A percentile compares a stretch with the other conserved stretches of the same genome.
Conservation (phyloP, 2,329 filamentous ascomycete genomes). For the Ophiostoma australiae region DNA sequence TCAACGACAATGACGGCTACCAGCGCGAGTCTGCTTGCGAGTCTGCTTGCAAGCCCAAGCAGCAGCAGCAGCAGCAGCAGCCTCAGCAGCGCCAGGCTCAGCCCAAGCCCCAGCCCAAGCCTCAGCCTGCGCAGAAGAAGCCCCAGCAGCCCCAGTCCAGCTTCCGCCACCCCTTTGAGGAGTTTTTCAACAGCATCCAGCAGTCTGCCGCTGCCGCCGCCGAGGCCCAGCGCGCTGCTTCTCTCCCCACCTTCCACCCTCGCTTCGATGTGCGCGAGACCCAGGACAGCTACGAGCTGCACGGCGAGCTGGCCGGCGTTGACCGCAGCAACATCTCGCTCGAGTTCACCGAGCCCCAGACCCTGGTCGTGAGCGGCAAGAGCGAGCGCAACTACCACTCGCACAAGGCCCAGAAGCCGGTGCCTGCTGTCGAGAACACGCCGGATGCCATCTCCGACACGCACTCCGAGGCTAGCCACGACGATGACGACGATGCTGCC, state of each 20-base stretch:
- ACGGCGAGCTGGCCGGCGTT: slow-evolving; percentile 74
- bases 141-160: neutral
- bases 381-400: slow-evolving; percentile 50
- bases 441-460: slow-evolving; percentile 21
- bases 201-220: neutral
- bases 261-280: slow-evolving; percentile 75
- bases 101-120: slow-evolving; percentile 23
- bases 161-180: slow-evolving; percentile 1
- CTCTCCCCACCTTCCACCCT: slow-evolving; percentile 54
- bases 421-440: neutral
- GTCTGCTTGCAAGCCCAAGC: slow-evolving; percentile 19
- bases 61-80: slow-evolving; percentile 17
- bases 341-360: slow-evolving; percentile 73
- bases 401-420: neutral
- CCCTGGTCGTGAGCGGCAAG: slow-evolving; percentile 64
- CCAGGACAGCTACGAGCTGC: slow-evolving; percentile 64
- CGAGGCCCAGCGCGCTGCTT: slow-evolving; percentile 33
- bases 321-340: slow-evolving; percentile 69
- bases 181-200: slow-evolving; percentile 4
- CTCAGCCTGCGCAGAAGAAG: neutral
- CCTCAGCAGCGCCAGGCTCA: slow-evolving; percentile 20
- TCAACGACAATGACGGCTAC: slow-evolving; percentile 58
- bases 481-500: neutral
- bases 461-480: slow-evolving; percentile 16
- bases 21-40: slow-evolving; percentile 36